phyloP scores from a whole-genome alignment of 2,329 filamentous ascomycete genomes.

The Fusarium sp. region DNA sequence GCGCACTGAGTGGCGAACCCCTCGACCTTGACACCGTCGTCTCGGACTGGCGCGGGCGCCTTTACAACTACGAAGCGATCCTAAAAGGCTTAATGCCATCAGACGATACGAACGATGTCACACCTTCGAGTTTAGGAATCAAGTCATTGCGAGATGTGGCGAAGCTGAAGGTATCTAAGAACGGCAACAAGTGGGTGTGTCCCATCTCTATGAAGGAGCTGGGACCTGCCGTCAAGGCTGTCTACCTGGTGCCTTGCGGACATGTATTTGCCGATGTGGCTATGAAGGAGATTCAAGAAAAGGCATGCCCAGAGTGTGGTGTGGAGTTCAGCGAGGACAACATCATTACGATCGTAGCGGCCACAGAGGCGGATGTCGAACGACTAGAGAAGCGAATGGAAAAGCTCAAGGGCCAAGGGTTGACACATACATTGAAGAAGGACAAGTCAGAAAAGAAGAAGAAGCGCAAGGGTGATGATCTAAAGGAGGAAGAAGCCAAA shows the following conservation, averaged over 20 bases:
- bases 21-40: constrained; percentile 76
- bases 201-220: constrained; percentile 87
- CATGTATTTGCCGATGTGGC: constrained; percentile 91
- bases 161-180: constrained; percentile 74
- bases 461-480: constrained; percentile 65
- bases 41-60: constrained; percentile 80
- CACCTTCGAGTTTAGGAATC: constrained; percentile 65
- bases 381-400: constrained; percentile 71
- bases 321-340: constrained; percentile 75
- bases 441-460: constrained; percentile 70
- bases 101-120: constrained; percentile 63
- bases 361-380: constrained; percentile 72
- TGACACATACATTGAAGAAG: constrained; percentile 91
- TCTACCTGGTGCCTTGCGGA: constrained; percentile 93
- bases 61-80: constrained; percentile 96
- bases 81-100: constrained; percentile 66
- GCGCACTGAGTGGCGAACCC: constrained; percentile 81
- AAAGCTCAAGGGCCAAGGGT: constrained; percentile 71
- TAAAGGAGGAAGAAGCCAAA: constrained; percentile 44
- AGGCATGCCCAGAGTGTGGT: constrained; percentile 74
- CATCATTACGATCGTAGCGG: constrained; percentile 81
- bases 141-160: constrained; percentile 85
- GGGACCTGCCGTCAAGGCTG: constrained; percentile 77
- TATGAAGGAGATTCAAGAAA: constrained; percentile 77
- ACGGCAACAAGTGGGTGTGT: constrained; percentile 73